Evolutionary conservation across 441 rosid genomes (phyloP).

Genomic region (Gossypium trilobum): DNA sequence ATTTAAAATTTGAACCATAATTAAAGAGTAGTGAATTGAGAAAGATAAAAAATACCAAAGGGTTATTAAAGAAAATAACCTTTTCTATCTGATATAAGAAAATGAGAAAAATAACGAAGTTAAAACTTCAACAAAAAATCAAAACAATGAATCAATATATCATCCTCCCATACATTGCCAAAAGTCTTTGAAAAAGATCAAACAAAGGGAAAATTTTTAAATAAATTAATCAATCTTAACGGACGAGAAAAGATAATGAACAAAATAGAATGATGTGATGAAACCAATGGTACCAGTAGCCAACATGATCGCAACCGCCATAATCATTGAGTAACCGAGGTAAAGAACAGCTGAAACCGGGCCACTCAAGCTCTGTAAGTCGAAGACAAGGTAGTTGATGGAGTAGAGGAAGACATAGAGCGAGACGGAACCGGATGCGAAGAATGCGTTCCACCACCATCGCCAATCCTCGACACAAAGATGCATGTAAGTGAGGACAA

Average conservation of each 20-base stretch:
- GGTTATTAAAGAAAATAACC: not conserved
- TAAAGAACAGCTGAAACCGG: constrained; percentile 82
- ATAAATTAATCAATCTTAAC: constrained; percentile 63
- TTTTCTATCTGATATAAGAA: constrained; percentile 7
- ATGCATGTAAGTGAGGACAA: constrained; percentile 91
- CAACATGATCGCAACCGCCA: constrained; percentile 93
- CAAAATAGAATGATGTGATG: constrained; percentile 74
- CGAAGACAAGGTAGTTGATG: constrained; percentile 79
- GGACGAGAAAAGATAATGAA: constrained; percentile 89
- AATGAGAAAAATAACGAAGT: constrained; percentile 15
- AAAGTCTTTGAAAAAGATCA: constrained; percentile 17
- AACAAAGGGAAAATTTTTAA: constrained; percentile 12
- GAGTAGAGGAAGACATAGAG: constrained; percentile 79
- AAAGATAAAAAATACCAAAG: not conserved
- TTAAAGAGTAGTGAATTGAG: too few relatives aligned
- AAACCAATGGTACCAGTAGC: constrained; percentile 83
- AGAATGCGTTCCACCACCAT: constrained; percentile 99
- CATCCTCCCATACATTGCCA: constrained; percentile 16
- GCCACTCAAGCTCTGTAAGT: constrained; percentile 88
- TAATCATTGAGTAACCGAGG: constrained; percentile 76
- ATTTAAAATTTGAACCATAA: too few relatives aligned
- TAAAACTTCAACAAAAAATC: not conserved
- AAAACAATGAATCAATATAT: constrained; percentile 15
- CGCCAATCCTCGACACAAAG: constrained; percentile 95
- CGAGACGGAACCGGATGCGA: constrained; percentile 81